Base-by-base conservation (phyloP, 495 filamentous ascomycete species). In the Rhypophila decipiens region DNA sequence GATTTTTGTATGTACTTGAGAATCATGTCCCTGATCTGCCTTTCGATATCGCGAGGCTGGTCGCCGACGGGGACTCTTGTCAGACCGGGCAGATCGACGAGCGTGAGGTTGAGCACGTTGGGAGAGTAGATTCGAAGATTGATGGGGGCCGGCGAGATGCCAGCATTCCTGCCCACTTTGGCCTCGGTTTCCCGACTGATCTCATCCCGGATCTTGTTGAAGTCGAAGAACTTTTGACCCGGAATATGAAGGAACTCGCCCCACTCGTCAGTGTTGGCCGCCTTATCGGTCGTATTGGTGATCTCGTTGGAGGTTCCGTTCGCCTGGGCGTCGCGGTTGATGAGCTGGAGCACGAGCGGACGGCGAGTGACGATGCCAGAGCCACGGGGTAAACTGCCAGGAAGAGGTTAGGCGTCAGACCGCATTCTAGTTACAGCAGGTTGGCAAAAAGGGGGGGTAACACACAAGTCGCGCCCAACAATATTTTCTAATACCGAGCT, bases 401-500 rank as follows among this genome's bases (percentile, higher is more conserved):
- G 43, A 35, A 45, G 41, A 33, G 33, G 21, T 7, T 34, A 34
- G 15, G 33, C 31, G 49, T 56, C 37, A 56, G n/a, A n/a, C n/a
- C n/a, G n/a, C n/a, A n/a, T n/a, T n/a, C n/a, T n/a, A n/a, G n/a
- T n/a, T n/a, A n/a, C n/a, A n/a, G n/a, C n/a, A n/a, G 55, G 23
- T 46, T 44, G 21, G 22, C 38, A 40, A 33, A 12, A 35, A 37
- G 23, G 12, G 41, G 42, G 49, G 37, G 22, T 42, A 31, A 66
- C 87, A 67, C 78, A 97, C 94, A 99, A 97, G 71, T 99, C 93
- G 71, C 94, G 79, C 31, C 94, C 94, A 34, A 99, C 94, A 57
- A 99, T 99, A 61, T 99, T 99, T 71, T 99, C 94, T 59, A 99
- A 69, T 57, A 99, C 94, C n/a, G 93, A 97, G 75, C 90, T 96